phyloP scores from a whole-genome alignment of 768 basidiomycete species.

The Collybia mongolica region DNA sequence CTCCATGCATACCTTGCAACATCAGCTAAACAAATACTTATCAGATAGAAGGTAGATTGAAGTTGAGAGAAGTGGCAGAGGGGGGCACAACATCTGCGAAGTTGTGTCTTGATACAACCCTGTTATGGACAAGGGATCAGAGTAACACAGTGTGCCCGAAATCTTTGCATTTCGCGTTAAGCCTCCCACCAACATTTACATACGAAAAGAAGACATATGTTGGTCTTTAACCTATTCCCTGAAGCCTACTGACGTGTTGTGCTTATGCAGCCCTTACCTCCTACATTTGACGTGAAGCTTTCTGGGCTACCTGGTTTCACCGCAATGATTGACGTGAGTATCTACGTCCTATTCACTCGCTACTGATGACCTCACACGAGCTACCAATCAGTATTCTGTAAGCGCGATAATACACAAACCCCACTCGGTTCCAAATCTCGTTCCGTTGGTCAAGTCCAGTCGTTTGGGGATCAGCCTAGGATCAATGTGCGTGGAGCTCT shows the following conservation, averaged over 20 bases:
- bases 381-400: slow-evolving; percentile 49
- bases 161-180: slow-evolving; percentile 50
- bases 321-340: slow-evolving; percentile 53
- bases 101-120: slow-evolving; percentile 48
- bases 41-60: slow-evolving; percentile 62
- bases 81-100: slow-evolving; percentile 56
- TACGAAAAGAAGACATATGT: slow-evolving; percentile 61
- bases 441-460: slow-evolving; percentile 49
- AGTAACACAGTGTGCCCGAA: slow-evolving; percentile 46
- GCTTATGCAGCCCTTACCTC: slow-evolving; percentile 57
- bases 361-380: no score
- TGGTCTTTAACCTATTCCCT: slow-evolving; percentile 9
- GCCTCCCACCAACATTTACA: slow-evolving; percentile 57
- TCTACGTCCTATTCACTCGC: not conserved
- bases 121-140: slow-evolving; percentile 58
- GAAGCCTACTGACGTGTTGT: slow-evolving; percentile 2
- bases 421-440: slow-evolving; percentile 31
- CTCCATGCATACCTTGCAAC: not conserved
- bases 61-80: slow-evolving; percentile 62
- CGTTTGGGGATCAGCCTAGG: slow-evolving; percentile 52
- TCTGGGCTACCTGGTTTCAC: slow-evolving; percentile 72
- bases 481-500: slow-evolving; percentile 41
- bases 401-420: slow-evolving; percentile 51
- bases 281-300: slow-evolving; percentile 65
- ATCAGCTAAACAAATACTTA: slow-evolving; percentile 1